A percentile compares a stretch with the other conserved stretches of the same genome.
phyloP scores from a whole-genome alignment of 805 yeast species.

The Starmerella bombi region DNA sequence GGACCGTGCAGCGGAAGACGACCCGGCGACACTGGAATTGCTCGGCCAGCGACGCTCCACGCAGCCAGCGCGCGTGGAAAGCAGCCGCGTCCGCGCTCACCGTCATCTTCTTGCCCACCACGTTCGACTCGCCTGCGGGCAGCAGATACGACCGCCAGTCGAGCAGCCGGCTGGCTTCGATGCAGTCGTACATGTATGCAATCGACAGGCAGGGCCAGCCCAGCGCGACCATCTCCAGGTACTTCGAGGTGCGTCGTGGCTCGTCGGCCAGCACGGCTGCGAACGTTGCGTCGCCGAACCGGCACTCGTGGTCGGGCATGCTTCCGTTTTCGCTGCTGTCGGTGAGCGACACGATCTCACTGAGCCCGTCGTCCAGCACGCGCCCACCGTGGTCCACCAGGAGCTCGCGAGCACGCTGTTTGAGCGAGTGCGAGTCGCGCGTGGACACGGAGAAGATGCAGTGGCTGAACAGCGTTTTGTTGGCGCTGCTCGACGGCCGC shows the following conservation, averaged over 20 bases:
- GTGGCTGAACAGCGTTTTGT: background rate
- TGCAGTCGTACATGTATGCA: constrained; percentile 36
- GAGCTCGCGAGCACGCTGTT: background rate
- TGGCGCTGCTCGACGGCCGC: background rate
- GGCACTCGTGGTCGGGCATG: constrained; percentile 6
- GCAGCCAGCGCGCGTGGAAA: constrained; percentile 20
- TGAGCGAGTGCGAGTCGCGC: background rate
- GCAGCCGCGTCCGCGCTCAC: constrained; percentile 19
- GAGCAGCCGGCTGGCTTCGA: constrained; percentile 25
- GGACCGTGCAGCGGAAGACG: constrained; percentile 12
- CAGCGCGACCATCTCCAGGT: constrained; percentile 58
- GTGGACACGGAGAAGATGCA: constrained; percentile 7
- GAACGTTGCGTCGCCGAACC: constrained; percentile 31
- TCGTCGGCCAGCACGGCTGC: constrained; percentile 53
- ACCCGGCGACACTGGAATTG: constrained; percentile 22
- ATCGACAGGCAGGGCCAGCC: constrained; percentile 69
- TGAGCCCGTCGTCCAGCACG: constrained; percentile 8
- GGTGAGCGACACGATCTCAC: constrained; percentile 1
- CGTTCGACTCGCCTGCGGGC: constrained; percentile 57
- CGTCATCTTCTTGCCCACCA: constrained; percentile 25
- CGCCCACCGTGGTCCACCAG: constrained; percentile 7
- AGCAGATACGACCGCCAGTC: constrained; percentile 45
- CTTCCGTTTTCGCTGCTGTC: constrained; percentile 2
- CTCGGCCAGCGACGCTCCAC: constrained; percentile 14
- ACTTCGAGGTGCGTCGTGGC: constrained; percentile 56